phyloP scores from a whole-genome alignment of 2,329 filamentous ascomycete species.

The Aspergillus arachidicola region DNA sequence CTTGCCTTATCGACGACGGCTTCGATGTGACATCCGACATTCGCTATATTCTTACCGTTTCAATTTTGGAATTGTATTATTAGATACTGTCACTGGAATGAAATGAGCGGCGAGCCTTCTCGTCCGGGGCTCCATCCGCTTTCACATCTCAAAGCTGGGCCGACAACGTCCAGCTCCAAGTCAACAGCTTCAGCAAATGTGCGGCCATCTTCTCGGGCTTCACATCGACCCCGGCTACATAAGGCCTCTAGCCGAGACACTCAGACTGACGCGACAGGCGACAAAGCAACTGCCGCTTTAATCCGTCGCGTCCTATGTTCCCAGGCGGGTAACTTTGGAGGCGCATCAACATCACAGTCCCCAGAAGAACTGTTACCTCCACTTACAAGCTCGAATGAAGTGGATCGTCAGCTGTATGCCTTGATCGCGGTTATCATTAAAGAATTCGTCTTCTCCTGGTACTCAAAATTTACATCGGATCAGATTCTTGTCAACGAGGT shows the following conservation, averaged over 20 bases:
- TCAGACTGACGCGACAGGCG: constrained; percentile 59
- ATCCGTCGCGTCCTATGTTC: constrained; percentile 83
- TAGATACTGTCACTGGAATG: constrained; percentile 30
- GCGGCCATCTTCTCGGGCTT: constrained; percentile 32
- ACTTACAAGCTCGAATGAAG: constrained; percentile 89
- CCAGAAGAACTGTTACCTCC: constrained; percentile 85
- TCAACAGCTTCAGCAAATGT: constrained; percentile 35
- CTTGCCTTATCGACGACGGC: neutral
- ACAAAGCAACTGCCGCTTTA: constrained; percentile 76
- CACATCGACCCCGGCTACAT: constrained; percentile 32
- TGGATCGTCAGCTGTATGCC: constrained; percentile 91
- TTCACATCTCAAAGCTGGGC: constrained; percentile 40
- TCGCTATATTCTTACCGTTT: neutral
- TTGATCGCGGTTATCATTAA: constrained; percentile 86
- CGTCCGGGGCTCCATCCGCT: constrained; percentile 45
- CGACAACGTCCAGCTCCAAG: constrained; percentile 40
- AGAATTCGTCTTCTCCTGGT: constrained; percentile 93
- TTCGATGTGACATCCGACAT: constrained; percentile 1
- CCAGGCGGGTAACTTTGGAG: constrained; percentile 52
- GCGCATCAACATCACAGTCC: constrained; percentile 59
- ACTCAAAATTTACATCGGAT: constrained; percentile 87
- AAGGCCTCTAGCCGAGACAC: constrained; percentile 42
- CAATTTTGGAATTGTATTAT: neutral
- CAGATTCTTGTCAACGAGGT: constrained; percentile 85
- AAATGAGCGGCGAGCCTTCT: constrained; percentile 40